Percentiles rank a stretch among this genome's conserved stretches.
These are phyloP conservation scores for Ustilago vetiveriae DNA, from an alignment of 1,284 basidiomycete genomes.

Conservation along the genomic window DNA sequence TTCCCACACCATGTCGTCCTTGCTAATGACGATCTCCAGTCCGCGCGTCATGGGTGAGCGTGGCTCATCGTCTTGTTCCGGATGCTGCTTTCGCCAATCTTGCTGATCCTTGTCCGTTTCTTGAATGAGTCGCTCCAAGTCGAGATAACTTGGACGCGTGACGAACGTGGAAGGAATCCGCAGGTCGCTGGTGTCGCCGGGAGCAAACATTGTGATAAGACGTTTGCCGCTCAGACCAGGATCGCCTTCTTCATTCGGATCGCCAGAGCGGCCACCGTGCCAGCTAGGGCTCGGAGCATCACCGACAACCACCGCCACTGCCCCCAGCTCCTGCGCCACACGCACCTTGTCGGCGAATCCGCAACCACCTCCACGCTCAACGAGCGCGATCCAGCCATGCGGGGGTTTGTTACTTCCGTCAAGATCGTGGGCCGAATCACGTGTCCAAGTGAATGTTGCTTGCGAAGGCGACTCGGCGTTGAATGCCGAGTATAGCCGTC, in stretches of 20 bases:
- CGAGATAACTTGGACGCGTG: constrained; percentile 62
- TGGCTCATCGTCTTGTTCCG: constrained; percentile 12
- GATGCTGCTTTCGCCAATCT: constrained; percentile 30
- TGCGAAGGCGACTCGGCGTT: constrained; percentile 11
- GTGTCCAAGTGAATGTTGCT: constrained; percentile 23
- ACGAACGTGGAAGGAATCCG: constrained; percentile 64
- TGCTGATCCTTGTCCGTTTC: constrained; percentile 55
- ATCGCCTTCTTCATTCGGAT: constrained; percentile 54
- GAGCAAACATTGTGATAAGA: constrained; percentile 64
- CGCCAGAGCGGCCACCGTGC: constrained; percentile 38
- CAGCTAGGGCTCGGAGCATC: constrained; percentile 49
- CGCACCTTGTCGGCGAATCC: constrained; percentile 64
- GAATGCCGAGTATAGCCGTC: constrained; percentile 31
- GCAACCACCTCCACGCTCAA: constrained; percentile 62
- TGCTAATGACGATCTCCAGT: constrained; percentile 59
- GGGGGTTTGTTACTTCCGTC: constrained; percentile 38
- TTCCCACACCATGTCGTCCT: constrained; percentile 60
- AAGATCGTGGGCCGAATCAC: constrained; percentile 1
- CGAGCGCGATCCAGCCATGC: constrained; percentile 62
- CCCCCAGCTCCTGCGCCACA: constrained; percentile 61
- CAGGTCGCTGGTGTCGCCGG: constrained; percentile 62
- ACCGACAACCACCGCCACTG: constrained; percentile 65
- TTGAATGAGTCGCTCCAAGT: constrained; percentile 55
- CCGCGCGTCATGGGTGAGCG: constrained; percentile 25
- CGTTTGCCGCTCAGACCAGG: constrained; percentile 50